Conservation (phyloP, 1,139 yeast genomes). For the Protomyces lactucae-debilis region DNA sequence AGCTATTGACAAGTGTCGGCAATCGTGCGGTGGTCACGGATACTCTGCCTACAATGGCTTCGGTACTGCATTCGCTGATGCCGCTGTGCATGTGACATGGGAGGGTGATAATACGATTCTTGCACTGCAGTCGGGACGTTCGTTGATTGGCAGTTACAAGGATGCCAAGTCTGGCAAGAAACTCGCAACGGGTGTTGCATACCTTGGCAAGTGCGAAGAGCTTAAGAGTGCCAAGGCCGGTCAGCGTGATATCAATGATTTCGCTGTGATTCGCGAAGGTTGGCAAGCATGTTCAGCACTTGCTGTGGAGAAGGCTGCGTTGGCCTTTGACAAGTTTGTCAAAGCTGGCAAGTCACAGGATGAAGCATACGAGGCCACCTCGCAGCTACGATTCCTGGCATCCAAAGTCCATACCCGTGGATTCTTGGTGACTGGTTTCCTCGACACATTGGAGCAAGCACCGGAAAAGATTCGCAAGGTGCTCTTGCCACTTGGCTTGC, state of each 20-base stretch:
- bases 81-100: conserved; percentile 97
- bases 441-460: conserved; percentile 38
- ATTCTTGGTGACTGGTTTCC: conserved; percentile 42
- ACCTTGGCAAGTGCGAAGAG: conserved; percentile 35
- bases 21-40: conserved; percentile 97
- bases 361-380: conserved; percentile 45
- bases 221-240: conserved; percentile 35
- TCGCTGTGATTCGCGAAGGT: conserved; percentile 39
- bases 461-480: conserved; percentile 39
- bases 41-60: conserved; percentile 85
- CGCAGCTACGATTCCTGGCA: conserved; percentile 45
- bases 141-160: conserved; percentile 39
- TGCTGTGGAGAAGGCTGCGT: conserved; percentile 41
- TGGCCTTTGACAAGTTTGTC: conserved; percentile 32
- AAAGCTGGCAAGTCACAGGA: conserved; percentile 37
- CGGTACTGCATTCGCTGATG: conserved; percentile 81
- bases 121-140: conserved; percentile 70
- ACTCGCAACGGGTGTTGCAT: conserved; percentile 38
- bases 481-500: conserved; percentile 49
- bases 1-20: conserved; percentile 81
- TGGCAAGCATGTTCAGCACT: conserved; percentile 45
- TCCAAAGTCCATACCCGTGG: conserved; percentile 46
- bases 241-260: conserved; percentile 38
- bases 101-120: conserved; percentile 92
- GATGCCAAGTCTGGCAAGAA: conserved; percentile 37